Base-by-base conservation (phyloP, 179 eudicot genomes). In the Silene noctiflora region DNA sequence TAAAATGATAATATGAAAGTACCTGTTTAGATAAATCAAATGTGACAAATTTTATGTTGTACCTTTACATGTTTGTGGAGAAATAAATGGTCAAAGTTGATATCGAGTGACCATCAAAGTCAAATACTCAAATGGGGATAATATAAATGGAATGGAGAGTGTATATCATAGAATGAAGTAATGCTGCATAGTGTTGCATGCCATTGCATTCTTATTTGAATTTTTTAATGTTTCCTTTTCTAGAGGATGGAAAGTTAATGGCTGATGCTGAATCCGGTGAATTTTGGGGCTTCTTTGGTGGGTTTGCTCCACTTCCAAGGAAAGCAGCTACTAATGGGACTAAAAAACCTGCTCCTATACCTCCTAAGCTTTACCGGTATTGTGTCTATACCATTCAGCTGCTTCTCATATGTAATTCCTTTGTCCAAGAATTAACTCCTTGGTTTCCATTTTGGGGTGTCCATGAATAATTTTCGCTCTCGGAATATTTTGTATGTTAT, bases 201-300 rank as follows among this genome's bases (percentile, higher is more conserved):
- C 29, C 63, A 33, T 25, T 61, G 78, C 56, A 48, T 53, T 19
- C 77, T 22, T 24, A 61, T 68, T 21, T 62, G 62, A 27, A 76
- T 33, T 76, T 60, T 63, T 39, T 61, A 61, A 27, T 77, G 70
- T 67, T 27, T 48, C 29, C 59, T 67, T 67, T 9, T 77, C 66
- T 79, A 96, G 99, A 96, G 93, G 99, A 93, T 82, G 99, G 99
- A 60, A 91, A 75, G 76, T 75, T 96, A 86, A 90, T 96, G 98
- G 94, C 96, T 79, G 97, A 93, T 86, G 92, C 96, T 74, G 98
- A 93, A 58, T 83, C 91, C 83, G 99, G 99, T 81, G 99, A 96
- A 83, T 96, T 96, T 72, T 96, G 99, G 99, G 94, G 88, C 1
- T 87, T 96, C 55, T 96, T 96, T 84, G 99, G 99, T 79, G 99